Conservation (phyloP, 306 rosid genomes). For the Glycyrrhiza uralensis region DNA sequence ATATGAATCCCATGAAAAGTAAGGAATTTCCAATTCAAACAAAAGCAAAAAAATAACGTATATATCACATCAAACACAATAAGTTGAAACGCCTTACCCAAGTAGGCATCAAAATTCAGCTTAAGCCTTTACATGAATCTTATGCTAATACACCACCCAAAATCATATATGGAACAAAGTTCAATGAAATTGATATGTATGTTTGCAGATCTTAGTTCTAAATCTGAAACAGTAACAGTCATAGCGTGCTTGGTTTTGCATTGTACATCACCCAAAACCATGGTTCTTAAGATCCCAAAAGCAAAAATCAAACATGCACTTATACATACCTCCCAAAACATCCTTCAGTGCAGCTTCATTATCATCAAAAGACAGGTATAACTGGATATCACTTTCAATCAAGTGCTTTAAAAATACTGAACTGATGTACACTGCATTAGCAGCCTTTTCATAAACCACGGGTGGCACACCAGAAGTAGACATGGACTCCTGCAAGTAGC, state of each 20-base stretch:
- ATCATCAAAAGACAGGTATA: conserved; percentile 62
- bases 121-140: conserved; percentile 9
- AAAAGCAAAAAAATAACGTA: background rate
- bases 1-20: conserved; percentile 3
- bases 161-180: background rate
- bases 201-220: background rate
- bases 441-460: conserved; percentile 67
- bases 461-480: conserved; percentile 60
- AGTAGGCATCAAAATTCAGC: conserved; percentile 5
- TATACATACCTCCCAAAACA: conserved; percentile 54
- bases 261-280: background rate
- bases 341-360: conserved; percentile 49
- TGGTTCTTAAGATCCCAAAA: background rate
- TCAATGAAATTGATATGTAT: background rate
- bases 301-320: background rate
- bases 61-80: background rate
- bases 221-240: background rate
- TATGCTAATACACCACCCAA: background rate
- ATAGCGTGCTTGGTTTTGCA: background rate
- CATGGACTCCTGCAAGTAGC: conserved; percentile 78
- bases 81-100: background rate
- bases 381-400: conserved; percentile 68
- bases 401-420: conserved; percentile 81
- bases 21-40: conserved; percentile 8
- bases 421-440: conserved; percentile 77